A percentile compares a stretch with the other conserved stretches of the same genome.
Evolutionary conservation across 345 rosid genomes (phyloP).

Genomic region (Noccaea caerulescens): DNA sequence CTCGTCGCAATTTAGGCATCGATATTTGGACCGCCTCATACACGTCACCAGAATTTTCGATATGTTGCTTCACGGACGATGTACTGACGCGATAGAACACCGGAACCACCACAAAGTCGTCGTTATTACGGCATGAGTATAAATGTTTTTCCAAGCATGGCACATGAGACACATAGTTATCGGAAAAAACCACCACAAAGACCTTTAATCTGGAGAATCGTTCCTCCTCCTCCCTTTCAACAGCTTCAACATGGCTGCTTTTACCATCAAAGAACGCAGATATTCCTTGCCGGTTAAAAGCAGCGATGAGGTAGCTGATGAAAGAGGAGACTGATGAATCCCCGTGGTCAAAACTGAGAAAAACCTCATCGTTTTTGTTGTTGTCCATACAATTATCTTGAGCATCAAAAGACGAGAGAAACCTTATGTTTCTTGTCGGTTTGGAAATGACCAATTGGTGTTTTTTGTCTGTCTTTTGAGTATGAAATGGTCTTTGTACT

Average conservation of each 20-base stretch:
- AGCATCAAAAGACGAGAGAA: neutral
- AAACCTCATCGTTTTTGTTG: neutral
- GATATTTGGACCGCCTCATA: neutral
- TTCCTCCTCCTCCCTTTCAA: neutral
- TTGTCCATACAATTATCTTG: neutral
- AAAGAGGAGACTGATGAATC: constrained; percentile 23
- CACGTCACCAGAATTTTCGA: neutral
- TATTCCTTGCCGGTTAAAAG: constrained; percentile 12
- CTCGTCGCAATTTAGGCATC: neutral
- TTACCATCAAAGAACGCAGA: neutral
- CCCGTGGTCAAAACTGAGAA: neutral
- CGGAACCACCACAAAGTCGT: constrained; percentile 6
- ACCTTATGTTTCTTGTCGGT: neutral
- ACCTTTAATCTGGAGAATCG: constrained; percentile 3
- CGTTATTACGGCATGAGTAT: neutral
- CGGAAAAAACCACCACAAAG: constrained; percentile 9
- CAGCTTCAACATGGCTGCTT: constrained; percentile 21
- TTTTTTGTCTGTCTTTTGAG: neutral
- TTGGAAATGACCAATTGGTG: neutral
- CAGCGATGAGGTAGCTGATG: constrained; percentile 18
- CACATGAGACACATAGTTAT: neutral
- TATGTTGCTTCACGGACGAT: constrained; percentile 11
- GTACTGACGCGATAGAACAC: constrained; percentile 2
- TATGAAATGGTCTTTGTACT: neutral
- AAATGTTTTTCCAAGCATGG: neutral